phyloP scores from a whole-genome alignment of 352 stramenopile species.

The Halophytophthora batemanensis region DNA sequence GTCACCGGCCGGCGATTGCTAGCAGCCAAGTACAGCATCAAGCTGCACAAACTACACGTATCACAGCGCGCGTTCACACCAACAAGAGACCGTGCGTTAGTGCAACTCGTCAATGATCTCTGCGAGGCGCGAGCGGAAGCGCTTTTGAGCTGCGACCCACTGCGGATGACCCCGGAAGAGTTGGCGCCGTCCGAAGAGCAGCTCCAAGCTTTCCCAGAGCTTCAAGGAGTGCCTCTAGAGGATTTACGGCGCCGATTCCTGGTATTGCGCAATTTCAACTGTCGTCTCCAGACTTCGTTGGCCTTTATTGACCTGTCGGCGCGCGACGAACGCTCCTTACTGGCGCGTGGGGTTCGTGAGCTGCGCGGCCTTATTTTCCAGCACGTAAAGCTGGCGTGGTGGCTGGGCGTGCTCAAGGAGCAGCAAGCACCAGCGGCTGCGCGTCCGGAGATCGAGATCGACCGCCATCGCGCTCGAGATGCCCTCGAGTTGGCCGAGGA shows the following conservation, averaged over 20 bases:
- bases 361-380: conserved; percentile 82
- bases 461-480: conserved; percentile 74
- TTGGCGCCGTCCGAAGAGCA: conserved; percentile 72
- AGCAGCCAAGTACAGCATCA: conserved; percentile 63
- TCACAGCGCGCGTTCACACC: conserved; percentile 66
- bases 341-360: conserved; percentile 51
- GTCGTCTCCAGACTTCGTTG: conserved; percentile 78
- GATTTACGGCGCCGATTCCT: conserved; percentile 78
- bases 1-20: conserved; percentile 71
- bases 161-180: conserved; percentile 83
- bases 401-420: conserved; percentile 84
- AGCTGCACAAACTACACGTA: conserved; percentile 56
- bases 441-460: conserved; percentile 82
- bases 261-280: conserved; percentile 87
- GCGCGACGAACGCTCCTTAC: conserved; percentile 50
- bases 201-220: conserved; percentile 42
- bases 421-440: conserved; percentile 78
- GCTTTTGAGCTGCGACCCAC: conserved; percentile 70
- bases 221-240: conserved; percentile 45
- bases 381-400: conserved; percentile 87
- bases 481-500: conserved; percentile 42
- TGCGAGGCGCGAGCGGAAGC: conserved; percentile 77
- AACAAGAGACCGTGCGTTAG: conserved; percentile 69
- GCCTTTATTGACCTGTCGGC: conserved; percentile 85
- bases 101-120: conserved; percentile 82